Evolutionary conservation across 495 filamentous ascomycete species (phyloP).

Genomic region (Xanthoparmelia taractica): DNA sequence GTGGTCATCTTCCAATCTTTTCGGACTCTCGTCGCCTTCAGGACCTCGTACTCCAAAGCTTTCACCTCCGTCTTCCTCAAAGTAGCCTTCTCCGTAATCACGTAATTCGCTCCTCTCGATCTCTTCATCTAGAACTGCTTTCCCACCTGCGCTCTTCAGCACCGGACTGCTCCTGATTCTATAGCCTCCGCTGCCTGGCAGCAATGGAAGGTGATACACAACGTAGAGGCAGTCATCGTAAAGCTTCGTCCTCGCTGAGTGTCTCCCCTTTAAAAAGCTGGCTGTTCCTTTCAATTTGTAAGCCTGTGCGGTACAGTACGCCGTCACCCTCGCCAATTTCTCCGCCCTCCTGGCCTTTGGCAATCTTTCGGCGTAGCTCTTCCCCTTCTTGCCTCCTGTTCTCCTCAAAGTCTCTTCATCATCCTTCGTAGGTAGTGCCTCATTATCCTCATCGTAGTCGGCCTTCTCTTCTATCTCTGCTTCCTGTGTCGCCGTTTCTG

Average conservation of each 20-base stretch:
- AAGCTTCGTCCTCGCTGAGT: conserved; percentile 93
- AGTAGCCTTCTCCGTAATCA: conserved; percentile 85
- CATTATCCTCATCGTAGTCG: conserved; percentile 53
- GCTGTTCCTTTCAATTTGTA: conserved; percentile 81
- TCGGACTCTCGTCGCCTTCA: conserved; percentile 29
- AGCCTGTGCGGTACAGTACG: conserved; percentile 92
- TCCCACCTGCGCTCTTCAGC: conserved; percentile 85
- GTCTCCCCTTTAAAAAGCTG: conserved; percentile 77
- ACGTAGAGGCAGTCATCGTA: conserved; percentile 98
- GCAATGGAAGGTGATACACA: conserved; percentile 84
- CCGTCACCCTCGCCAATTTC: conserved; percentile 82
- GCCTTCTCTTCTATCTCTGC: conserved; percentile 44
- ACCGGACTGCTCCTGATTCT: conserved; percentile 81
- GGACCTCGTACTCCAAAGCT: conserved; percentile 33
- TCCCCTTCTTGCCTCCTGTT: conserved; percentile 61
- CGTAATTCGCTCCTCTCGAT: conserved; percentile 88
- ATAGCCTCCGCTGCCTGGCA: conserved; percentile 79
- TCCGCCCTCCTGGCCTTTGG: conserved; percentile 83
- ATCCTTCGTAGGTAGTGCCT: conserved; percentile 63
- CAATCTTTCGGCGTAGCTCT: conserved; percentile 90
- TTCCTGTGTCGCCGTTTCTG: conserved; percentile 57
- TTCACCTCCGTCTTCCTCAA: conserved; percentile 47
- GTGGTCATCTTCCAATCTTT: conserved; percentile 28
- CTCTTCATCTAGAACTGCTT: conserved; percentile 86
- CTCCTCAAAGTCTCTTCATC: conserved; percentile 65